Base-by-base conservation (phyloP, 2,329 filamentous ascomycete genomes). In the Fusarium agapanthi region DNA sequence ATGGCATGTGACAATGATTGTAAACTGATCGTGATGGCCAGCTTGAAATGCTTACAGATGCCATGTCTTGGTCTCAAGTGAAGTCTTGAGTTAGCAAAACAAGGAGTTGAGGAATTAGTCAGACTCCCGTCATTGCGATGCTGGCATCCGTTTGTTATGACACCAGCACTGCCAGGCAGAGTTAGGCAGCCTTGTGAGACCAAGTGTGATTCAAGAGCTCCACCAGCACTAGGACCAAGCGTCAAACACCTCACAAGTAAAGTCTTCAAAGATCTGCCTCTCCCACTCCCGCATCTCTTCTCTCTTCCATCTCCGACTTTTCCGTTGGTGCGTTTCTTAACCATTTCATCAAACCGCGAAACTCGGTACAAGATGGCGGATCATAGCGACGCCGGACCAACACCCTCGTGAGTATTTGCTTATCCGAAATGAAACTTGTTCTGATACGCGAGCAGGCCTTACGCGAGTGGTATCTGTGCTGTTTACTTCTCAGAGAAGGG, bases 401-500 rank as follows among this genome's bases (percentile, higher is more conserved):
- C 18, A 26, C 2, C 15, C 10, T 67, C 59, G 60, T 65, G 6
- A 51, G 54, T 26, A 34, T 10, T 13, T 15, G 11, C 6, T 2
- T 7, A 22, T 14, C 2, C 24, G n/a, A 20, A 35, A 18, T 10
- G 11, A 13, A 28, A 26, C 7, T 6, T 11, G 20, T 28, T 30
- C 47, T 11, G 53, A 40, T 15, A 8, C 5, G 4, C 9, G 16
- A 30, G 5, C 28, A 68, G 65, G 7, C 65, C 55, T 14, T 68
- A 66, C 18, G 62, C 28, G 16, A 57, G 28, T 24, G 34, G 43
- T 13, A 16, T 38, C 10, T 66, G 62, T 37, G 40, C 56, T 4
- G 7, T 67, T 13, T 54, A 61, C 28, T 68, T 51, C 30, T 37
- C 38, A 32, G 30, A 34, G 13, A 18, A 38, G 7, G 45, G 60